Percentiles rank a stretch among this genome's conserved stretches.
phyloP scores from a whole-genome alignment of 2,329 filamentous ascomycete species.

The Phyllachora maydis region DNA sequence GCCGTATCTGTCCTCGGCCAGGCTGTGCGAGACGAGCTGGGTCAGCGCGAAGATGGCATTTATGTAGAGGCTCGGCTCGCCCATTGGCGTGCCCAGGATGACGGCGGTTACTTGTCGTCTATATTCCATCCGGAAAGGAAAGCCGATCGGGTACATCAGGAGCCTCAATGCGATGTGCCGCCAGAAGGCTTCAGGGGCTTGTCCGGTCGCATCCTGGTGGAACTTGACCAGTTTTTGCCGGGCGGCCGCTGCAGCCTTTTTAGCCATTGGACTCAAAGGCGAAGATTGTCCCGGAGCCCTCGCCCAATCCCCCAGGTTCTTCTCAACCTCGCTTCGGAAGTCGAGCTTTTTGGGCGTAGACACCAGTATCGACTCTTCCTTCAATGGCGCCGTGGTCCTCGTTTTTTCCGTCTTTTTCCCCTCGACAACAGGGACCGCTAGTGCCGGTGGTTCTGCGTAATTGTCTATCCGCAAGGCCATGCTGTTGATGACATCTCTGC shows the following conservation, averaged over 20 bases:
- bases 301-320: constrained; percentile 19
- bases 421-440: too few species aligned
- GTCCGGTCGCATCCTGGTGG: constrained; percentile 30
- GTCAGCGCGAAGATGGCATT: constrained; percentile 53
- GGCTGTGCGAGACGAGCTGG: constrained; percentile 48
- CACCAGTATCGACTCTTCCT: constrained; percentile 22
- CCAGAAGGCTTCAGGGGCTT: constrained; percentile 25
- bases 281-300: constrained; percentile 26
- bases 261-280: constrained; percentile 26
- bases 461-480: constrained; percentile 48
- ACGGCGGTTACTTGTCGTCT: constrained; percentile 40
- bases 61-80: constrained; percentile 44
- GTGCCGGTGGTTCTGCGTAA: constrained; percentile 32
- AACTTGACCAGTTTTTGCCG: constrained; percentile 26
- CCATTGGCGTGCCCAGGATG: constrained; percentile 55
- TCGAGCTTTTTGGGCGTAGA: constrained; percentile 14
- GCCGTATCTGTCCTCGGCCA: constrained; percentile 66
- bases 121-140: constrained; percentile 51
- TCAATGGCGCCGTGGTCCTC: constrained; percentile 17
- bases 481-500: constrained; percentile 45
- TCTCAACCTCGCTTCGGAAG: constrained; percentile 22
- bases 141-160: constrained; percentile 34
- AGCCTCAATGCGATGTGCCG: constrained; percentile 23
- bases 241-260: constrained; percentile 24
- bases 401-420: constrained; percentile 9